Conservation (phyloP, 2,329 filamentous ascomycete genomes). For the Sporothrix mexicana region DNA sequence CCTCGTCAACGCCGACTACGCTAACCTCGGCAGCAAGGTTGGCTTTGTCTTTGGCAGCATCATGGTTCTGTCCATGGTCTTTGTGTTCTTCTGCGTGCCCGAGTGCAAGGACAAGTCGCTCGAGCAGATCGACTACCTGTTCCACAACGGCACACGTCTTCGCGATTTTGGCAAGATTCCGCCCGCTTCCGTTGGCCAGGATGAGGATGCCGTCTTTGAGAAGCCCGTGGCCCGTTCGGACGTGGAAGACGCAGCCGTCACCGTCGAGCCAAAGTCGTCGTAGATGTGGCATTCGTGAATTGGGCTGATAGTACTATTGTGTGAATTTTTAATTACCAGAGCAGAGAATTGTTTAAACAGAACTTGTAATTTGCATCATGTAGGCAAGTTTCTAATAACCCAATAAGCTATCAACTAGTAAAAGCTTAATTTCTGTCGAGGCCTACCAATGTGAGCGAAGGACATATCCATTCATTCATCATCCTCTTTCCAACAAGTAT, state of each 20-base stretch:
- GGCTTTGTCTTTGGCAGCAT: constrained; percentile 32
- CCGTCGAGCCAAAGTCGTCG: not conserved
- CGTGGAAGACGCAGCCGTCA: not conserved
- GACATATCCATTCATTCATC: too few relatives aligned
- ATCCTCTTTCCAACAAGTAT: too few relatives aligned
- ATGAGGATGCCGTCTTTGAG: not conserved
- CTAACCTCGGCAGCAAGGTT: constrained; percentile 31
- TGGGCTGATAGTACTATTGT: too few relatives aligned
- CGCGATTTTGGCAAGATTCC: constrained; percentile 26
- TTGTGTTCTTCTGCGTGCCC: constrained; percentile 31
- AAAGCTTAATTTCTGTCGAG: too few relatives aligned
- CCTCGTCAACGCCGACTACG: constrained; percentile 32
- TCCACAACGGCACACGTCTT: constrained; percentile 12
- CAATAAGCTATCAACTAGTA: too few relatives aligned
- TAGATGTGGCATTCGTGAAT: too few relatives aligned
- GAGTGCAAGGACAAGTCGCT: constrained; percentile 32
- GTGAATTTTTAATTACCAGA: too few relatives aligned
- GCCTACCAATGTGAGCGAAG: too few relatives aligned
- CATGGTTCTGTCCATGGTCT: constrained; percentile 21
- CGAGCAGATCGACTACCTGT: constrained; percentile 31
- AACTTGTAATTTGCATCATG: too few relatives aligned
- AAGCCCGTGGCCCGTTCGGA: not conserved
- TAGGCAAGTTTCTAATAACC: too few relatives aligned
- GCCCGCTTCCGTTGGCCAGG: not conserved
- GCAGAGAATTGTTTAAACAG: too few relatives aligned